phyloP scores from a whole-genome alignment of 495 filamentous ascomycete genomes.

The Venustampulla echinocandica region DNA sequence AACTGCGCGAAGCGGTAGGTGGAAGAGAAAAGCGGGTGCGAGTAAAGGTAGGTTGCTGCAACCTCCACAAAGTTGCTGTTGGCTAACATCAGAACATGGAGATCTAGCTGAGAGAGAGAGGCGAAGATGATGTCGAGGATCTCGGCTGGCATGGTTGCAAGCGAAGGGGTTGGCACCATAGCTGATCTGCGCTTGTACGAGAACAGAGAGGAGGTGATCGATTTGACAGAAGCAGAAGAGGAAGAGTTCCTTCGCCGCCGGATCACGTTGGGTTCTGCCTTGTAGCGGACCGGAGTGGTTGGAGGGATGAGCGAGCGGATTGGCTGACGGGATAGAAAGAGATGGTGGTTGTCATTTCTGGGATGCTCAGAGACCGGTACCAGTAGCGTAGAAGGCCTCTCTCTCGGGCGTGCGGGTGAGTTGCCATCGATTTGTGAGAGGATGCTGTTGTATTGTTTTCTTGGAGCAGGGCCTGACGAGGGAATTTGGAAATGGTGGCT shows the following conservation, averaged over 20 bases:
- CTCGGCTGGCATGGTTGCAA: conserved; percentile 27
- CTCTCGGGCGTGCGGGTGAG: background rate
- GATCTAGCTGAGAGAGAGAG: conserved; percentile 21
- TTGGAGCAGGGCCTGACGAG: background rate
- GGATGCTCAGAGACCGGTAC: background rate
- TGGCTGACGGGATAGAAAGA: background rate
- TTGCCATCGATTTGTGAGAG: background rate
- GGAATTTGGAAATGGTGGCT: conserved; percentile 2
- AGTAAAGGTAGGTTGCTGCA: conserved; percentile 24
- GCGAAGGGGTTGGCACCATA: conserved; percentile 15
- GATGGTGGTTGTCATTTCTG: background rate
- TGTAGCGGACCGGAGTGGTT: background rate
- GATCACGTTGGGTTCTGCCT: conserved; percentile 4
- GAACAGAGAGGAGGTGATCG: conserved; percentile 7
- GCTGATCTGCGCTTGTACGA: conserved; percentile 19
- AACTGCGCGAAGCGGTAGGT: conserved; percentile 36
- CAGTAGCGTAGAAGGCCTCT: background rate
- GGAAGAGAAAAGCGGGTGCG: conserved; percentile 23
- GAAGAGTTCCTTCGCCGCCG: conserved; percentile 1
- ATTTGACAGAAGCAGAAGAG: conserved; percentile 5
- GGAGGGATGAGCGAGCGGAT: conserved; percentile 8
- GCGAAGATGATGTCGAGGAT: conserved; percentile 24
- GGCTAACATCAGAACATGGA: conserved; percentile 23
- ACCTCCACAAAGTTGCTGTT: conserved; percentile 23
- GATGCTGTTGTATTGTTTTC: background rate